phyloP scores from a whole-genome alignment of 1,139 yeast species.

The Nematodospora anomalae region DNA sequence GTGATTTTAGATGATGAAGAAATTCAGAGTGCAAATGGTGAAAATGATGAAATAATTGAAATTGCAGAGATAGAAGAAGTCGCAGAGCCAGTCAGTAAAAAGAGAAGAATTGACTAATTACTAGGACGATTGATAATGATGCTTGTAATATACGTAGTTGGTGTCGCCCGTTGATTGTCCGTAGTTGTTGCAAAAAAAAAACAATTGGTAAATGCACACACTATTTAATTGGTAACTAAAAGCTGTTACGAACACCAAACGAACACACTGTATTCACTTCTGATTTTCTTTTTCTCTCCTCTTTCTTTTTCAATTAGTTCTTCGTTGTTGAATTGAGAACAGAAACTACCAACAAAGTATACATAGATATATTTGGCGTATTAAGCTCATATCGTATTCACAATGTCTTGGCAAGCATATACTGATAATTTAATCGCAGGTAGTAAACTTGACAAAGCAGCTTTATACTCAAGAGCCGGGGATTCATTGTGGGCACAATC shows the following conservation, averaged over 20 bases:
- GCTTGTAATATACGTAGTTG: neutral
- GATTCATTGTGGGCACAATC: conserved; percentile 94
- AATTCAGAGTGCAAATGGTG: conserved; percentile 3
- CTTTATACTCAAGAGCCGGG: conserved; percentile 91
- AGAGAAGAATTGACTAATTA: conserved; percentile 19
- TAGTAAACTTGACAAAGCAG: conserved; percentile 87
- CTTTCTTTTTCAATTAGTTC: no score
- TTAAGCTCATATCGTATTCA: conserved; percentile 5
- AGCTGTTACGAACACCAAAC: neutral
- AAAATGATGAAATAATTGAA: conserved; percentile 7
- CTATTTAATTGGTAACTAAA: no score
- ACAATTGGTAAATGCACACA: neutral
- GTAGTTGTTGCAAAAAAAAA: neutral
- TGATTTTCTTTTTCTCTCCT: no score
- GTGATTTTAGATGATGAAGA: conserved; percentile 10
- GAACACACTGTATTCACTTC: conserved; percentile 2
- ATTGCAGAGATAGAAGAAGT: conserved; percentile 10
- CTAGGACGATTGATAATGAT: neutral
- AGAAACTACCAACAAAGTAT: no score
- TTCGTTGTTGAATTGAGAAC: no score
- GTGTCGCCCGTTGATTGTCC: neutral
- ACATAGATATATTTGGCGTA: no score
- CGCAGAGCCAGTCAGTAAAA: conserved; percentile 23
- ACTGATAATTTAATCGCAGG: conserved; percentile 88
- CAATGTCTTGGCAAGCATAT: conserved; percentile 68